A percentile compares a stretch with the other conserved stretches of the same genome.
Conservation (phyloP, 768 basidiomycete genomes). For the Serpula lacrymans region DNA sequence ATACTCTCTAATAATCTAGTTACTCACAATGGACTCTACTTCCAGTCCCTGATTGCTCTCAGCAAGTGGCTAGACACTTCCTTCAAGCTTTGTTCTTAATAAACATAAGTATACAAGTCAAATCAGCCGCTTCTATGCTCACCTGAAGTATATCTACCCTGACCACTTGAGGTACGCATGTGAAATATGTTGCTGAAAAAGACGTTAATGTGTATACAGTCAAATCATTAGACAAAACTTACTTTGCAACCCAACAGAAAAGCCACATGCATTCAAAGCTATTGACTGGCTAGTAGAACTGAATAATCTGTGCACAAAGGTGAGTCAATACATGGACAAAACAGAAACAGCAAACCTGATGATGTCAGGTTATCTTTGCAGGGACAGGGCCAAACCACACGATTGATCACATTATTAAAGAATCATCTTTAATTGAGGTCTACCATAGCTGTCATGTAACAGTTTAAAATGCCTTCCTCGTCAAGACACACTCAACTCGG, state of each 20-base stretch:
- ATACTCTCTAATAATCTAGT: too few species aligned
- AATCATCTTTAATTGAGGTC: constrained; percentile 13
- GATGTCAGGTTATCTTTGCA: constrained; percentile 6
- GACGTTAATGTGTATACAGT: neutral
- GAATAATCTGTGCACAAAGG: constrained; percentile 30
- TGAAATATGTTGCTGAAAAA: neutral
- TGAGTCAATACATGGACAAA: too few species aligned
- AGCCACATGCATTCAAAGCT: constrained; percentile 15
- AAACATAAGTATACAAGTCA: too few species aligned
- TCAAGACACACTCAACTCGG: constrained; percentile 19
- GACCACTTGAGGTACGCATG: constrained; percentile 5
- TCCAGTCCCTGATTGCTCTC: too few species aligned
- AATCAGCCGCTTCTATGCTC: constrained; percentile 15
- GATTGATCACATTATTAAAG: constrained; percentile 12
- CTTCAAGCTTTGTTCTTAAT: too few species aligned
- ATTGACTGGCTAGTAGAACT: constrained; percentile 31
- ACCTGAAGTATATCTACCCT: constrained; percentile 19
- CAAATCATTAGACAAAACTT: constrained; percentile 18
- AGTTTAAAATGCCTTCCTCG: constrained; percentile 16
- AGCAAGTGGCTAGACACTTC: too few species aligned
- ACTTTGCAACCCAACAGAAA: constrained; percentile 31
- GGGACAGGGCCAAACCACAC: constrained; percentile 5
- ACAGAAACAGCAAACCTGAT: too few species aligned
- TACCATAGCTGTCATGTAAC: constrained; percentile 9
- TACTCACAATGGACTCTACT: too few species aligned